phyloP scores from a whole-genome alignment of 1,284 basidiomycete genomes.

The Athelia sp. region DNA sequence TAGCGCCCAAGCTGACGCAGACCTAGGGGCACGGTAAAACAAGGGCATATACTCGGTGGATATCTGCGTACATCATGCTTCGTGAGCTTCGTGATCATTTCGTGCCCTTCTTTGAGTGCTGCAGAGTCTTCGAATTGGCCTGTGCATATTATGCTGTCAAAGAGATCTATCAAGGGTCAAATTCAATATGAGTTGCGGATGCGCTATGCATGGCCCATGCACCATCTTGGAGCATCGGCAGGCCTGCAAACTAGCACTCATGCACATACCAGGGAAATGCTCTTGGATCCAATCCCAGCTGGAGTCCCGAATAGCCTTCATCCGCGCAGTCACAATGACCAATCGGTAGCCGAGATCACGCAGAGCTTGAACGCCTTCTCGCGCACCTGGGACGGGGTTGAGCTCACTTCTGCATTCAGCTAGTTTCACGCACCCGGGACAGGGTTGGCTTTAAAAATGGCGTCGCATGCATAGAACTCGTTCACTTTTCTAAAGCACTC shows the following conservation, averaged over 20 bases:
- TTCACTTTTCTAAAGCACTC: conserved; percentile 58
- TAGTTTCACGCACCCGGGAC: conserved; percentile 67
- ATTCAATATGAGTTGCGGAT: neutral
- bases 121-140: conserved; percentile 61
- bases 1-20: conserved; percentile 57
- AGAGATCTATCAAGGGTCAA: conserved; percentile 34
- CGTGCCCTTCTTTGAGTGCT: conserved; percentile 36
- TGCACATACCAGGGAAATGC: conserved; percentile 51
- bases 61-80: conserved; percentile 59
- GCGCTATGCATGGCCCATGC: neutral
- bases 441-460: conserved; percentile 54
- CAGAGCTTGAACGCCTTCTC: conserved; percentile 51
- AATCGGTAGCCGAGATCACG: conserved; percentile 62
- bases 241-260: neutral
- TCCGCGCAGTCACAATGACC: conserved; percentile 73
- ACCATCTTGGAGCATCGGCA: neutral
- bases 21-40: conserved; percentile 34
- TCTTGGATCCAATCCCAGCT: conserved; percentile 66
- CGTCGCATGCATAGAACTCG: conserved; percentile 52
- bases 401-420: too few relatives aligned
- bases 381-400: conserved; percentile 68
- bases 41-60: neutral
- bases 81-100: conserved; percentile 53
- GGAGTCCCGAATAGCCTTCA: conserved; percentile 47
- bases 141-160: conserved; percentile 70